Evolutionary conservation across 306 rosid species (phyloP).

Genomic region (Medicago ruthenica): DNA sequence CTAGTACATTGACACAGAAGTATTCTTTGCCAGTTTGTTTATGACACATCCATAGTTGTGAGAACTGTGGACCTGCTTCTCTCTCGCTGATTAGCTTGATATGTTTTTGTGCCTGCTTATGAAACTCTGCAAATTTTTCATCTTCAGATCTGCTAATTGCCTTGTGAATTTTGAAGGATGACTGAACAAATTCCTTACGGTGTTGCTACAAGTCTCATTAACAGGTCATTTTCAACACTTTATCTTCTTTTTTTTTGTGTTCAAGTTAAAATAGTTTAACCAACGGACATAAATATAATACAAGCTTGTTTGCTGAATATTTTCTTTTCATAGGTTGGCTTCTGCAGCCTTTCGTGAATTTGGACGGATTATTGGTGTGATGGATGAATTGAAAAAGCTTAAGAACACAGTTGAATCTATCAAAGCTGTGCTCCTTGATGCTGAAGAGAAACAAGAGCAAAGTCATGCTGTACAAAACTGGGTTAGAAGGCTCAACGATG

Average conservation of each 20-base stretch:
- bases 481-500: too few relatives aligned
- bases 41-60: constrained; percentile 11
- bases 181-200: too few relatives aligned
- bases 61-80: constrained; percentile 23
- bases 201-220: too few relatives aligned
- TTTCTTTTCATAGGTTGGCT: neutral
- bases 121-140: too few relatives aligned
- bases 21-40: constrained; percentile 25
- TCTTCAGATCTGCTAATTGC: too few relatives aligned
- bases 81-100: constrained; percentile 25
- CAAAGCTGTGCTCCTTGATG: constrained; percentile 24
- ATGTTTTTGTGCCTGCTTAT: constrained; percentile 27
- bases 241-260: too few relatives aligned
- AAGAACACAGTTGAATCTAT: neutral
- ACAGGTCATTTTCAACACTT: too few relatives aligned
- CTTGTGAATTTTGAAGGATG: too few relatives aligned
- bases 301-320: too few relatives aligned
- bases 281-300: too few relatives aligned
- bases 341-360: neutral
- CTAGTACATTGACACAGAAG: constrained; percentile 1
- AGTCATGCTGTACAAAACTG: neutral
- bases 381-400: neutral
- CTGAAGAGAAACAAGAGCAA: neutral
- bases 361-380: constrained; percentile 10
- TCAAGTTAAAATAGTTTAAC: too few relatives aligned